Conservation (phyloP, 805 yeast genomes). For the Cyberlindnera japonica region DNA sequence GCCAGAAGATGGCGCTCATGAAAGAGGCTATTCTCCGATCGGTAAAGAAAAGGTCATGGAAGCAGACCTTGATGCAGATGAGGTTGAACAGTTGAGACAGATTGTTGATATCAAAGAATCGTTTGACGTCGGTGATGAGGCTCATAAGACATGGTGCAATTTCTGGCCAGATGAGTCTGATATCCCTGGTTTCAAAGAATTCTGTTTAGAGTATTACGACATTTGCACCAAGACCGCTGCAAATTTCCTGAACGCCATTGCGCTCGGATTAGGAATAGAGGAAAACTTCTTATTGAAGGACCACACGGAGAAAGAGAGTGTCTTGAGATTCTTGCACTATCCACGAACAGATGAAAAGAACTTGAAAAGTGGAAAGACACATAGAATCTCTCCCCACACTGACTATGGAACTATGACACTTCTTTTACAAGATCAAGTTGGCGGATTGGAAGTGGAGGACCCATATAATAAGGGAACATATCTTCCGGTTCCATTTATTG, state of each 20-base stretch:
- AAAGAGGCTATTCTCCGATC: slow-evolving; percentile 23
- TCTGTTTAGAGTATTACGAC: slow-evolving; percentile 14
- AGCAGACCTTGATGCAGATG: slow-evolving; percentile 21
- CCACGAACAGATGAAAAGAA: background rate
- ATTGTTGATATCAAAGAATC: slow-evolving; percentile 26
- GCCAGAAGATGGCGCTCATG: slow-evolving; percentile 23
- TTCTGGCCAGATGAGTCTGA: slow-evolving; percentile 24
- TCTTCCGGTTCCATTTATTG: slow-evolving; percentile 1
- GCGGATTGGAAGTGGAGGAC: slow-evolving; percentile 8
- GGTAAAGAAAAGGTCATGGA: slow-evolving; percentile 27
- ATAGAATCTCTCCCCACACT: slow-evolving; percentile 4
- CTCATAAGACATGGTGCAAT: slow-evolving; percentile 13
- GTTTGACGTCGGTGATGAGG: slow-evolving; percentile 22
- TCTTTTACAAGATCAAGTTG: slow-evolving; percentile 7
- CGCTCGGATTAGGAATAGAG: slow-evolving; percentile 17
- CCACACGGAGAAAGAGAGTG: slow-evolving; percentile 4
- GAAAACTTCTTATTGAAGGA: slow-evolving; percentile 15
- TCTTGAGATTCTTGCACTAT: slow-evolving; percentile 1
- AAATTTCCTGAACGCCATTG: slow-evolving; percentile 17
- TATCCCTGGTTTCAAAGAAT: slow-evolving; percentile 22
- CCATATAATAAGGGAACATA: slow-evolving; percentile 1
- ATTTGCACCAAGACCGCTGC: slow-evolving; percentile 9
- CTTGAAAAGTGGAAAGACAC: slow-evolving; percentile 1
- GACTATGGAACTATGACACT: slow-evolving; percentile 4
- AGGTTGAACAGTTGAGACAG: slow-evolving; percentile 13